Percentiles rank a stretch among this genome's conserved stretches.
phyloP scores from a whole-genome alignment of 2,329 filamentous ascomycete genomes.

The Oidium heveae region DNA sequence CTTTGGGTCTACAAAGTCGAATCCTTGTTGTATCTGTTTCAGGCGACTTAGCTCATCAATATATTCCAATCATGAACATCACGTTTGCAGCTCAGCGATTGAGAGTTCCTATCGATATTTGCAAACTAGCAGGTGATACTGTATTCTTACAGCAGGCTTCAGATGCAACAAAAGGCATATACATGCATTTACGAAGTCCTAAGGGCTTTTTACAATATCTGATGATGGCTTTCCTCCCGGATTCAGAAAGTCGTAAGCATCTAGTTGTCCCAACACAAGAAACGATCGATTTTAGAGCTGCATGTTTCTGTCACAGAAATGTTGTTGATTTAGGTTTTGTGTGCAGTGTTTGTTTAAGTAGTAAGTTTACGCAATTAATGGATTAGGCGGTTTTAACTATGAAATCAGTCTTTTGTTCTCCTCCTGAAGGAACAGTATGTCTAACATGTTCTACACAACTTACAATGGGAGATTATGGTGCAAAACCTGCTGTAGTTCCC shows the following conservation, averaged over 20 bases:
- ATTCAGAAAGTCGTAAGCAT: constrained; percentile 34
- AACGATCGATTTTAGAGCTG: constrained; percentile 87
- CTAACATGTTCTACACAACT: constrained; percentile 64
- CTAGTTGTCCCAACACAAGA: constrained; percentile 61
- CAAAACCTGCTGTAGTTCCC: constrained; percentile 50
- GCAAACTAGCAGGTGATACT: constrained; percentile 61
- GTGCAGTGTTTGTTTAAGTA: constrained; percentile 87
- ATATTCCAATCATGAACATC: constrained; percentile 95
- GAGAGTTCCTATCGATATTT: constrained; percentile 73
- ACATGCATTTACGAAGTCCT: constrained; percentile 34
- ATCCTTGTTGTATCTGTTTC: constrained; percentile 82
- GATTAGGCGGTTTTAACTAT: constrained; percentile 3
- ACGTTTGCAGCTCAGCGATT: constrained; percentile 87
- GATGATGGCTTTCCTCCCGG: constrained; percentile 78
- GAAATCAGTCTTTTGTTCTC: constrained; percentile 42
- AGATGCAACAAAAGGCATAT: constrained; percentile 45
- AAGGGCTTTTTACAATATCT: constrained; percentile 69
- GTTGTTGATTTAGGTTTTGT: constrained; percentile 87
- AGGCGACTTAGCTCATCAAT: constrained; percentile 61
- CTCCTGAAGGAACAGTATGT: constrained; percentile 39
- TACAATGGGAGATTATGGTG: constrained; percentile 49
- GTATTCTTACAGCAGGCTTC: constrained; percentile 86
- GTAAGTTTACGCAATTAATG: constrained; percentile 15
- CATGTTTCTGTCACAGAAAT: constrained; percentile 83
- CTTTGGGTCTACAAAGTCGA: constrained; percentile 40